Conservation (phyloP, 345 rosid genomes). For the Eucalyptus sp. region DNA sequence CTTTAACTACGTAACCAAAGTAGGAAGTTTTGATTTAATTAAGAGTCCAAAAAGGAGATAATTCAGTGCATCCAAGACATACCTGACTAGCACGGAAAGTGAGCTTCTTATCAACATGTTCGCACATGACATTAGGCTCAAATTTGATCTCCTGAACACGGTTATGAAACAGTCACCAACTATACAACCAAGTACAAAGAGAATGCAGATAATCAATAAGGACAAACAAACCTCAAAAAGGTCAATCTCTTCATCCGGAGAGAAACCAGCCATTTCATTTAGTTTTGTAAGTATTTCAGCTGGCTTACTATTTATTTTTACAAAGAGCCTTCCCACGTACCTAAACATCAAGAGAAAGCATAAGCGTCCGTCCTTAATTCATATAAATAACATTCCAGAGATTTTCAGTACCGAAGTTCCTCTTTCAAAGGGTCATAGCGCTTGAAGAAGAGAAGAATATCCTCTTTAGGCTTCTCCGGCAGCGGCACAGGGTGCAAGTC, state of each 20-base stretch:
- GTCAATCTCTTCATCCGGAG: slow-evolving; percentile 79
- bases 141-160: slow-evolving; percentile 78
- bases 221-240: slow-evolving; percentile 64
- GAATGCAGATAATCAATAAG: not conserved
- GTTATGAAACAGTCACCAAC: not conserved
- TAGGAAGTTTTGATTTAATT: not conserved
- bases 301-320: slow-evolving; percentile 69
- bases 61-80: not conserved
- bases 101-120: slow-evolving; percentile 56
- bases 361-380: not conserved
- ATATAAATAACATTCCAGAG: not conserved
- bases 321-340: slow-evolving; percentile 77
- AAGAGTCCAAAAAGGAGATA: not conserved
- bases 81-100: slow-evolving; percentile 79
- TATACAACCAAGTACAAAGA: not conserved
- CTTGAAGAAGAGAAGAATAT: slow-evolving; percentile 89
- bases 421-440: slow-evolving; percentile 71
- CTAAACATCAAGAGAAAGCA: slow-evolving; percentile 21
- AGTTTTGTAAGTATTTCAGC: slow-evolving; percentile 55
- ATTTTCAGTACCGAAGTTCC: slow-evolving; percentile 46
- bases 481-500: slow-evolving; percentile 55
- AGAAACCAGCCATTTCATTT: slow-evolving; percentile 87
- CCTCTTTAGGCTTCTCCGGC: slow-evolving; percentile 69
- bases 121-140: slow-evolving; percentile 89
- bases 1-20: not conserved